Evolutionary conservation across 2,329 filamentous ascomycete species (phyloP), one percentile per base, ranked within the genome.

Genomic region (Trichoderma guizhouense): DNA sequence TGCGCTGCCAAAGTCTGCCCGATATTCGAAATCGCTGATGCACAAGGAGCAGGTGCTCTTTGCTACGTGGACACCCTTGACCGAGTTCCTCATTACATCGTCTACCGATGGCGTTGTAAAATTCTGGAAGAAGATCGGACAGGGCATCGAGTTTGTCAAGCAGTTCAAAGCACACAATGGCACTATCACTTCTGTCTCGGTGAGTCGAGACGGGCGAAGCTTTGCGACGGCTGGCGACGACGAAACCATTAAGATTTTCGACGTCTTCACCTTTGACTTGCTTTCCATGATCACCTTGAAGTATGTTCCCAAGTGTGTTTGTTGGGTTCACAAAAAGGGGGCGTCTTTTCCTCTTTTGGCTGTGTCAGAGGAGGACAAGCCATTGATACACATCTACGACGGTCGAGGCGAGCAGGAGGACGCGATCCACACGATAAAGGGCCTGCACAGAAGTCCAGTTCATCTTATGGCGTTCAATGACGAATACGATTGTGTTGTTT

Each of bases 1-100:
- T 72, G 95, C 96, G 51, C 88, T 99, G 47, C 96, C 96, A 5
- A 89, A 89, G 65, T 93, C 93, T 24, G 78, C 87, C 47, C 92
- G 93, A 60, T 99, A 99, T 83, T 97, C 93, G 72, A 97, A 95
- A 79, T 98, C 96, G 60, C 86, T 99, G 78, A 99, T 99, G 97
- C 96, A 99, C 87, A 95, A 95, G 83, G 96, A 99, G 76, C 94
- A 97, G 83, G 84, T 99, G 64, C 89, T 92, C 71, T 98, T 95
- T 78, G 89, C 93, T 74, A 97, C 91, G 14, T 91, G 97, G 80
- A 97, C 97, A 1, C 95, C 95, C 1, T 85, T 92, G 72, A 98
- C 95, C 72, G 96, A 98, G 76, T 99, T 99, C 79, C 86, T 99
- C 47, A 96, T 99, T 74, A 99, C 96, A 1, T 93, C 93, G 73